A percentile compares a stretch with the other conserved stretches of the same genome.
Evolutionary conservation across 495 filamentous ascomycete species (phyloP).

Genomic region (Penicillium lagena): DNA sequence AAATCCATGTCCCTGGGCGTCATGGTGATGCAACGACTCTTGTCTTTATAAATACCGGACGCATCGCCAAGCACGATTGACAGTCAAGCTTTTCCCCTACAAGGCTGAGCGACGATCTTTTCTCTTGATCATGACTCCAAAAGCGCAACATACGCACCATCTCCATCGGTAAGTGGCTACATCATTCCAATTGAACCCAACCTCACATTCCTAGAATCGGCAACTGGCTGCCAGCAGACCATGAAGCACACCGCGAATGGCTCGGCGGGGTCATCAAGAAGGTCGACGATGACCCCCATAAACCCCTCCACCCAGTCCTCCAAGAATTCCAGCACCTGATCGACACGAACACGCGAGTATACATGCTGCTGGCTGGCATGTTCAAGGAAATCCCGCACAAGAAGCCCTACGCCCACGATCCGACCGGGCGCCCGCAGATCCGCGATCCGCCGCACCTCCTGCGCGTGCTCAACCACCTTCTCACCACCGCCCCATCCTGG

Average conservation of each 20-base stretch:
- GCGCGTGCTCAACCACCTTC: conserved; percentile 54
- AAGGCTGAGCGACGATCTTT: no score
- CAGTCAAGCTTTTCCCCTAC: conserved; percentile 1
- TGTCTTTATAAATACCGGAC: background rate
- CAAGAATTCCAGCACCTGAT: conserved; percentile 41
- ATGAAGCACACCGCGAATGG: conserved; percentile 26
- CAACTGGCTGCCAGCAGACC: conserved; percentile 32
- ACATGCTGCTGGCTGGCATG: conserved; percentile 44
- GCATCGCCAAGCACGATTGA: background rate
- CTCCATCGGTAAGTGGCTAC: conserved; percentile 6
- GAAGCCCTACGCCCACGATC: conserved; percentile 51
- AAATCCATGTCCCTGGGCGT: background rate
- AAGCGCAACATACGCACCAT: background rate
- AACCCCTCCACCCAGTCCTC: conserved; percentile 26
- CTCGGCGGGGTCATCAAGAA: conserved; percentile 25
- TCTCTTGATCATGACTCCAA: no score
- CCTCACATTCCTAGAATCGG: conserved; percentile 12
- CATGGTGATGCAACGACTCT: conserved; percentile 1
- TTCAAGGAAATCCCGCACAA: conserved; percentile 58
- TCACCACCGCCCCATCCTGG: conserved; percentile 58
- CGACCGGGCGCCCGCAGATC: conserved; percentile 54
- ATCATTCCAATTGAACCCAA: background rate
- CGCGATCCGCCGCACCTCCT: conserved; percentile 61
- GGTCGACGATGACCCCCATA: conserved; percentile 12
- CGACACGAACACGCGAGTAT: conserved; percentile 33